phyloP scores from a whole-genome alignment of 345 rosid genomes.

The Gossypium longicalyx region DNA sequence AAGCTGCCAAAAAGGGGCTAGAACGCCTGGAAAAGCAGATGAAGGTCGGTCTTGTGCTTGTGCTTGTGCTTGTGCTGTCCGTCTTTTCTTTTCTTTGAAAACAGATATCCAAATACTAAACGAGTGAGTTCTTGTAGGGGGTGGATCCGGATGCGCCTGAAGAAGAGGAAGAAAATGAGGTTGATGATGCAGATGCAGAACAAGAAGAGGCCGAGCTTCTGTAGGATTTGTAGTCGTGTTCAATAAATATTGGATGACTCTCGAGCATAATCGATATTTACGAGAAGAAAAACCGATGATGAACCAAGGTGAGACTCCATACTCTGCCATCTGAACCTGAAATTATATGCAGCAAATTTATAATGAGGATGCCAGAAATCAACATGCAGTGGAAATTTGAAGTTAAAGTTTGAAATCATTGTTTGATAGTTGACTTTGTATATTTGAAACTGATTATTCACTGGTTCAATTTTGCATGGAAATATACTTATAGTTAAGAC shows the following conservation, averaged over 20 bases:
- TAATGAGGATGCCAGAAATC: neutral
- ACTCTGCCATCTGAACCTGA: neutral
- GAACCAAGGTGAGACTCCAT: neutral
- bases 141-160: slow-evolving; percentile 98
- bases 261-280: neutral
- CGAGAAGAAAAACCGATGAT: neutral
- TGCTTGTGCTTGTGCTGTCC: neutral
- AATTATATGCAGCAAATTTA: neutral
- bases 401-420: neutral
- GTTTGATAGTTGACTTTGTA: neutral
- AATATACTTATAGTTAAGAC: neutral
- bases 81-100: neutral
- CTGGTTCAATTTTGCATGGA: neutral
- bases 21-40: slow-evolving; percentile 94
- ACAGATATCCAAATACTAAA: neutral
- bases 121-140: slow-evolving; percentile 47
- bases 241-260: neutral
- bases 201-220: slow-evolving; percentile 87
- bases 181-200: slow-evolving; percentile 93
- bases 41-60: slow-evolving; percentile 58
- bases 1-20: slow-evolving; percentile 92
- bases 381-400: neutral
- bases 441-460: slow-evolving; percentile 2
- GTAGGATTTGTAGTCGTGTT: slow-evolving; percentile 23
- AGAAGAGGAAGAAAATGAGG: slow-evolving; percentile 93